phyloP scores from a whole-genome alignment of 495 filamentous ascomycete genomes.

The Pseudoneurospora amorphoporcata region DNA sequence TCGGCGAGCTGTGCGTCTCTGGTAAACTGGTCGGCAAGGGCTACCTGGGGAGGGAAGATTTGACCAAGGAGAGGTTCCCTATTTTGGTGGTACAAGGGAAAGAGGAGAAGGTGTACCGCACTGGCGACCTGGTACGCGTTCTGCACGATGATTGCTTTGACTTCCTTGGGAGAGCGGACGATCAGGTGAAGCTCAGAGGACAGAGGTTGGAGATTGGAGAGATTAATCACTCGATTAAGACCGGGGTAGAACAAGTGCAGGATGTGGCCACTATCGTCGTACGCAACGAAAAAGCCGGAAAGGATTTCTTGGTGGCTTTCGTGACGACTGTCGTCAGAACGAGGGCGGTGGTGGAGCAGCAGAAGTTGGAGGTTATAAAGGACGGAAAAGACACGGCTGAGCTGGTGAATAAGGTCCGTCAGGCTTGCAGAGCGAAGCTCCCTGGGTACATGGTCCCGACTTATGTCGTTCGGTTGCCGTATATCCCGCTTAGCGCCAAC shows the following conservation, averaged over 20 bases:
- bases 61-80: slow-evolving; percentile 56
- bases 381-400: slow-evolving; percentile 5
- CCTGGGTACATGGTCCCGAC: slow-evolving; percentile 73
- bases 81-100: slow-evolving; percentile 33
- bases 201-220: slow-evolving; percentile 69
- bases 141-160: slow-evolving; percentile 60
- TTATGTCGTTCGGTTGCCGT: slow-evolving; percentile 52
- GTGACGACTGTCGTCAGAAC: slow-evolving; percentile 28
- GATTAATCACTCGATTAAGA: slow-evolving; percentile 57
- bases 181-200: slow-evolving; percentile 72
- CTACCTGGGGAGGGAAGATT: slow-evolving; percentile 67
- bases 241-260: slow-evolving; percentile 29
- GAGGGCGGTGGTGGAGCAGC: not conserved
- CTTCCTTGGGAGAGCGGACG: slow-evolving; percentile 65
- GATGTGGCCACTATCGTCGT: slow-evolving; percentile 60
- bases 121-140: slow-evolving; percentile 69
- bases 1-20: slow-evolving; percentile 81
- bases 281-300: slow-evolving; percentile 44
- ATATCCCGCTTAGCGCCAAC: slow-evolving; percentile 55
- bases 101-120: slow-evolving; percentile 53
- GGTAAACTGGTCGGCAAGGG: slow-evolving; percentile 81
- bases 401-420: slow-evolving; percentile 25
- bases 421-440: slow-evolving; percentile 48
- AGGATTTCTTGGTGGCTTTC: slow-evolving; percentile 62
- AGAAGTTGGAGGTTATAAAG: slow-evolving; percentile 20